Evolutionary conservation across 176 grass and related monocot species (phyloP).

Genomic region (Chrysopogon serrulatus): DNA sequence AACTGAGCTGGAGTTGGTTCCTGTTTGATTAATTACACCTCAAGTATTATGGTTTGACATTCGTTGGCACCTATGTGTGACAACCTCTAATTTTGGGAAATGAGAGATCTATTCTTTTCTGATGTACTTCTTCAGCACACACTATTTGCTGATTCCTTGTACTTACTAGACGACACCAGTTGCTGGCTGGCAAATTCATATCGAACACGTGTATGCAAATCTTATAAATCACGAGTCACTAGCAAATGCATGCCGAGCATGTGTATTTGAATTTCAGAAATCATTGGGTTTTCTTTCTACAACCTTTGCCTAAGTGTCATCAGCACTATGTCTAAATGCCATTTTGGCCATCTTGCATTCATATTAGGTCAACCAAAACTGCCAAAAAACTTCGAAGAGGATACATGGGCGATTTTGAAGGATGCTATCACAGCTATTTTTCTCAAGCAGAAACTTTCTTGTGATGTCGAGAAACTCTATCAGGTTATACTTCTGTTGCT

Average conservation of each 20-base stretch:
- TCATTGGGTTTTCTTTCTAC: not conserved
- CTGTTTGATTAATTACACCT: not conserved
- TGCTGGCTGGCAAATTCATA: not conserved
- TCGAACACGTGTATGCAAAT: not conserved
- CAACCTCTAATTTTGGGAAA: not conserved
- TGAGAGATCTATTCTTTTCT: not conserved
- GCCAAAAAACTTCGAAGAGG: constrained; percentile 86
- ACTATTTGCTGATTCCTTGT: not conserved
- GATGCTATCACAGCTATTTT: constrained; percentile 96
- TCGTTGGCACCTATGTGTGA: not conserved
- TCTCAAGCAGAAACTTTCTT: constrained; percentile 84
- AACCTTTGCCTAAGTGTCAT: not conserved
- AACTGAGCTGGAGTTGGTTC: not conserved
- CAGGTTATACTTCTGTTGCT: constrained; percentile 55
- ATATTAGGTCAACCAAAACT: constrained; percentile 84
- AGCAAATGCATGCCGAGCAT: not conserved
- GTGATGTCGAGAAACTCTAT: constrained; percentile 92
- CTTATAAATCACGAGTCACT: not conserved
- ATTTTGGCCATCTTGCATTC: constrained; percentile 20
- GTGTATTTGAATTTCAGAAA: constrained; percentile 6
- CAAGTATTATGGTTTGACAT: not conserved
- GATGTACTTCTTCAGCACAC: not conserved
- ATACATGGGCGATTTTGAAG: constrained; percentile 89
- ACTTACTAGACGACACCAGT: not conserved
- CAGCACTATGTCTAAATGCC: not conserved